phyloP scores from a whole-genome alignment of 148 eudicot genomes.

The Hydrangea macrophylla region DNA sequence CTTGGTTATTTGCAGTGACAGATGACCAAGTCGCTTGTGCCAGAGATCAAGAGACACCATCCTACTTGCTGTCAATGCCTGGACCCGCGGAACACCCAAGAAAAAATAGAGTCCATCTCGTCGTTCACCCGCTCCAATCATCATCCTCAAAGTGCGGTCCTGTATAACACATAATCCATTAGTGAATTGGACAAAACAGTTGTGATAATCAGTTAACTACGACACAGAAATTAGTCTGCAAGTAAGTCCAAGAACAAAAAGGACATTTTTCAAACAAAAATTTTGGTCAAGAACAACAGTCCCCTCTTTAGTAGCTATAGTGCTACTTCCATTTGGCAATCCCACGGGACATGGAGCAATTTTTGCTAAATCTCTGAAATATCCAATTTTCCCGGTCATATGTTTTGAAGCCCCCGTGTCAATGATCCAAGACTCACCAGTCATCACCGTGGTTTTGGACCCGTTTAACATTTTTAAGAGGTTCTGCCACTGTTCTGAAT shows the following conservation, averaged over 20 bases:
- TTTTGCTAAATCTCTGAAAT: neutral
- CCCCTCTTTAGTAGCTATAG: neutral
- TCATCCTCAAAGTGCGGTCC: no score
- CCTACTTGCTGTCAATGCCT: neutral
- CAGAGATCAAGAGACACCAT: neutral
- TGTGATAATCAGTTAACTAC: neutral
- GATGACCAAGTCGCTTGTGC: neutral
- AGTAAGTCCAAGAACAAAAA: no score
- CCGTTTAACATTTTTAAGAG: neutral
- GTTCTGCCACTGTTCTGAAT: neutral
- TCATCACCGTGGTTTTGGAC: neutral
- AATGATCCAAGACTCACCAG: constrained; percentile 3
- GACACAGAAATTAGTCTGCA: no score
- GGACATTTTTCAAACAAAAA: neutral
- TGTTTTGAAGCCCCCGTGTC: neutral
- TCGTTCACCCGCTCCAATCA: no score
- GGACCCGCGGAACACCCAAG: neutral
- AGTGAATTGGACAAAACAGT: constrained; percentile 6
- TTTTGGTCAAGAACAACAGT: neutral
- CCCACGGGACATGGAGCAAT: neutral
- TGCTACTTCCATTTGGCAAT: neutral
- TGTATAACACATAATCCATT: neutral
- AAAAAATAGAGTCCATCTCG: neutral
- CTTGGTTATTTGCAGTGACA: no score
- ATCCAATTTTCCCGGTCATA: neutral